Conservation (phyloP, 805 yeast genomes). For the Candida orba region DNA sequence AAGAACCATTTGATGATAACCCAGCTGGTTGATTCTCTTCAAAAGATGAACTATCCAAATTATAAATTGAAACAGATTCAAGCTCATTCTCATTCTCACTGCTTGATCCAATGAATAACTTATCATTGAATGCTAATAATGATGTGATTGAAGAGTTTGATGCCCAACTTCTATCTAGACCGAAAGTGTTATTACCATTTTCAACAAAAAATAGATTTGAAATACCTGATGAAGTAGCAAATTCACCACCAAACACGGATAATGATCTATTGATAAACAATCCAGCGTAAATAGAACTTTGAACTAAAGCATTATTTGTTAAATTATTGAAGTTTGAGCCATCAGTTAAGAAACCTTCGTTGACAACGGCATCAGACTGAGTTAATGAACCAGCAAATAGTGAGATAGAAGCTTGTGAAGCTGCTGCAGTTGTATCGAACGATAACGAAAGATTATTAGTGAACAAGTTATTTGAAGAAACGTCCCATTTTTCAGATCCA, state of each 20-base stretch:
- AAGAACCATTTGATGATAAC: slow-evolving; percentile 18
- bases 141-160: slow-evolving; percentile 11
- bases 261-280: slow-evolving; percentile 39
- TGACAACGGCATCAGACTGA: slow-evolving; percentile 12
- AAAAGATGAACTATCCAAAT: slow-evolving; percentile 31
- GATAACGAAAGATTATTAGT: slow-evolving; percentile 19
- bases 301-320: slow-evolving; percentile 9
- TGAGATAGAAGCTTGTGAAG: slow-evolving; percentile 11
- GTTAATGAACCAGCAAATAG: slow-evolving; percentile 21
- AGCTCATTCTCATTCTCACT: slow-evolving; percentile 24
- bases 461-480: slow-evolving; percentile 30
- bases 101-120: slow-evolving; percentile 40
- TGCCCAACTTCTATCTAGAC: slow-evolving; percentile 25
- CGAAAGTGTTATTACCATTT: slow-evolving; percentile 18
- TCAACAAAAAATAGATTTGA: slow-evolving; percentile 22
- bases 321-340: slow-evolving; percentile 15
- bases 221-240: slow-evolving; percentile 25
- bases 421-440: slow-evolving; percentile 26
- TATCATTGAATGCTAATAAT: slow-evolving; percentile 14
- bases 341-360: slow-evolving; percentile 13
- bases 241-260: slow-evolving; percentile 55
- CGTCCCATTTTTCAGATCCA: slow-evolving; percentile 35
- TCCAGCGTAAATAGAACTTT: slow-evolving; percentile 28
- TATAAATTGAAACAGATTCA: slow-evolving; percentile 40
- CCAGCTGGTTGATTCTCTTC: slow-evolving; percentile 10